A percentile compares a stretch with the other conserved stretches of the same genome.
These are phyloP conservation scores for Neurospora intermedia DNA, from an alignment of 495 filamentous ascomycete species.

Conservation along the genomic window DNA sequence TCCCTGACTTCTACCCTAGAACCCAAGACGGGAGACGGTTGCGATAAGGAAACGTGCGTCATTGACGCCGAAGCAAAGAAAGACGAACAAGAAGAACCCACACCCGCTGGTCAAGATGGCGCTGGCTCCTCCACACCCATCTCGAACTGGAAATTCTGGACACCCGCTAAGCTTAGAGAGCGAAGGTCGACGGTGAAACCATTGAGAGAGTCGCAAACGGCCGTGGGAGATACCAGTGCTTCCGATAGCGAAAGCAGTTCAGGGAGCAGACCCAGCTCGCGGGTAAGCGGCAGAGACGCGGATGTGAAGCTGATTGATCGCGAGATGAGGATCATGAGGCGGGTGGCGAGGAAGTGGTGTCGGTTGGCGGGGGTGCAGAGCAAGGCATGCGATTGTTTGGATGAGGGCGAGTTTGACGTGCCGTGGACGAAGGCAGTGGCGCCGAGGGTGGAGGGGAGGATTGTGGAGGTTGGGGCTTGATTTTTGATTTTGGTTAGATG, in stretches of 20 bases:
- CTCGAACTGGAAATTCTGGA: slow-evolving; percentile 26
- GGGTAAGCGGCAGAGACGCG: slow-evolving; percentile 2
- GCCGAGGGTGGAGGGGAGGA: slow-evolving; percentile 68
- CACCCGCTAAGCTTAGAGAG: slow-evolving; percentile 35
- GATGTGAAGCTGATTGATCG: slow-evolving; percentile 24
- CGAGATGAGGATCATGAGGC: slow-evolving; percentile 41
- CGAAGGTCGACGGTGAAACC: slow-evolving; percentile 18
- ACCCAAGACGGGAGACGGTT: neutral
- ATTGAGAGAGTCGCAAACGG: slow-evolving; percentile 18
- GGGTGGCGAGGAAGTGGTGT: slow-evolving; percentile 65
- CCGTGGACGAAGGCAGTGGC: slow-evolving; percentile 72
- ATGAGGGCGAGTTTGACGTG: slow-evolving; percentile 49
- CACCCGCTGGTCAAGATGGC: neutral
- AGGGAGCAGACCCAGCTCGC: neutral
- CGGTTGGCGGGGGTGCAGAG: slow-evolving; percentile 50
- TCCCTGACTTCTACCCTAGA: neutral
- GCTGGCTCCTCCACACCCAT: neutral
- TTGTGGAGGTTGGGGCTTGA: slow-evolving; percentile 26
- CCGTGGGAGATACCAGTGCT: slow-evolving; percentile 23
- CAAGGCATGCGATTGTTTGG: slow-evolving; percentile 31
- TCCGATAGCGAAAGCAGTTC: neutral
- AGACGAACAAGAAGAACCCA: neutral
- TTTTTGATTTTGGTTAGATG: neutral
- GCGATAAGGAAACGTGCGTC: neutral
- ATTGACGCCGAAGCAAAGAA: neutral